phyloP scores from a whole-genome alignment of 2,329 filamentous ascomycete species.

The Aspergillus hortae region DNA sequence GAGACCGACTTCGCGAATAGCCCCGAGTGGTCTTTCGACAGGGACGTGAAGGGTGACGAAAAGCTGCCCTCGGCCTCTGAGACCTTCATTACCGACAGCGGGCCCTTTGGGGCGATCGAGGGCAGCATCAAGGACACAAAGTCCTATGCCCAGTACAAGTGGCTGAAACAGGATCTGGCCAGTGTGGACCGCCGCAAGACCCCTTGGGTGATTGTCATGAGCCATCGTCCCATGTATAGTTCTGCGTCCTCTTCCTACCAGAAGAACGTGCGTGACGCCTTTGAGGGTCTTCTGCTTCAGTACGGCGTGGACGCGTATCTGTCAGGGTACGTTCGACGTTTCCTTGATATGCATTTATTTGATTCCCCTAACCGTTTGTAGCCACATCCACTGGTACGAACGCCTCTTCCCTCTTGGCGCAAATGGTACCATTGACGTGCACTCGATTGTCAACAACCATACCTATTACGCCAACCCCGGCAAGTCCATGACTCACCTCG shows the following conservation, averaged over 20 bases:
- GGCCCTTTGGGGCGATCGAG: conserved; percentile 47
- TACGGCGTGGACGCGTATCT: conserved; percentile 48
- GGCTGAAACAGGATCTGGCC: conserved; percentile 46
- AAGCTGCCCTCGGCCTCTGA: conserved; percentile 38
- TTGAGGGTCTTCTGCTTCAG: conserved; percentile 44
- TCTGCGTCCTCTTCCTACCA: conserved; percentile 46
- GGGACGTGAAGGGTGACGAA: conserved; percentile 42
- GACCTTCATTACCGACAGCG: conserved; percentile 48
- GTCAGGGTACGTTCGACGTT: conserved; percentile 20
- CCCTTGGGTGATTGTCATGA: conserved; percentile 50
- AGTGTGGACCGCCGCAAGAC: conserved; percentile 46
- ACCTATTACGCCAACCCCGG: conserved; percentile 49
- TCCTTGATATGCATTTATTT: neutral
- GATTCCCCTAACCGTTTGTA: conserved; percentile 3
- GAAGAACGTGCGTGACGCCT: conserved; percentile 43
- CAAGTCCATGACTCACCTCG: conserved; percentile 48
- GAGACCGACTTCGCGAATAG: conserved; percentile 51
- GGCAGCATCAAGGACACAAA: conserved; percentile 39
- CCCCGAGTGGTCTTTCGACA: conserved; percentile 45
- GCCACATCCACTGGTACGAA: conserved; percentile 50
- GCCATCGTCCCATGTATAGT: conserved; percentile 50
- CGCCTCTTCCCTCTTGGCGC: conserved; percentile 37
- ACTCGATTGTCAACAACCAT: conserved; percentile 45
- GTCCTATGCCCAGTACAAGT: conserved; percentile 47
- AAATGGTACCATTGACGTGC: conserved; percentile 42